Percentiles rank a stretch among this genome's conserved stretches.
Evolutionary conservation across 345 rosid species (phyloP).

Genomic region (Barbarea vulgaris): DNA sequence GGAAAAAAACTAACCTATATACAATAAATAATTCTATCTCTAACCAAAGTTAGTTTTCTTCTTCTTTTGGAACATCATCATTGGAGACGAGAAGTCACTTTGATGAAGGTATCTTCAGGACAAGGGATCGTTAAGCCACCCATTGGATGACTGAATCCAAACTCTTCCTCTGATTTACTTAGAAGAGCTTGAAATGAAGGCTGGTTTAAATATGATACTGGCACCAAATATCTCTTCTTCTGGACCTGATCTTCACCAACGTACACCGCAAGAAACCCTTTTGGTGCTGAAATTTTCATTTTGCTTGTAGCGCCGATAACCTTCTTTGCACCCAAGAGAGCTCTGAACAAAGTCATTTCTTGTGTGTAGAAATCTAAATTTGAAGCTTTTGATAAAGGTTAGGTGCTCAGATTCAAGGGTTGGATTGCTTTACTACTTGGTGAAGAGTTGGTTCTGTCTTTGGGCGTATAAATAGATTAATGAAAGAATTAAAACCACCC

Average conservation of each 20-base stretch:
- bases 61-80: constrained; percentile 24
- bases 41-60: neutral
- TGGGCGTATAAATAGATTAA: constrained; percentile 14
- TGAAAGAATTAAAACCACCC: neutral
- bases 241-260: constrained; percentile 45
- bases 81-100: constrained; percentile 40
- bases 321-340: constrained; percentile 22
- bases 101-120: constrained; percentile 43
- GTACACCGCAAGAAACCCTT: constrained; percentile 47
- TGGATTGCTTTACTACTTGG: no score
- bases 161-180: constrained; percentile 50
- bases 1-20: neutral
- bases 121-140: constrained; percentile 58
- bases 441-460: constrained; percentile 11
- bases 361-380: neutral
- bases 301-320: constrained; percentile 17
- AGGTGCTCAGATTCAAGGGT: no score
- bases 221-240: constrained; percentile 50
- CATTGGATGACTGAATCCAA: constrained; percentile 50
- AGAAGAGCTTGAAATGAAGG: constrained; percentile 49
- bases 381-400: constrained; percentile 6
- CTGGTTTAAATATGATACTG: constrained; percentile 45
- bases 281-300: constrained; percentile 17
- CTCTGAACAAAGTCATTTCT: constrained; percentile 27
- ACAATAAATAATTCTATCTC: neutral